Base-by-base conservation (phyloP, 1,284 basidiomycete genomes). In the Neolentinus lepideus region DNA sequence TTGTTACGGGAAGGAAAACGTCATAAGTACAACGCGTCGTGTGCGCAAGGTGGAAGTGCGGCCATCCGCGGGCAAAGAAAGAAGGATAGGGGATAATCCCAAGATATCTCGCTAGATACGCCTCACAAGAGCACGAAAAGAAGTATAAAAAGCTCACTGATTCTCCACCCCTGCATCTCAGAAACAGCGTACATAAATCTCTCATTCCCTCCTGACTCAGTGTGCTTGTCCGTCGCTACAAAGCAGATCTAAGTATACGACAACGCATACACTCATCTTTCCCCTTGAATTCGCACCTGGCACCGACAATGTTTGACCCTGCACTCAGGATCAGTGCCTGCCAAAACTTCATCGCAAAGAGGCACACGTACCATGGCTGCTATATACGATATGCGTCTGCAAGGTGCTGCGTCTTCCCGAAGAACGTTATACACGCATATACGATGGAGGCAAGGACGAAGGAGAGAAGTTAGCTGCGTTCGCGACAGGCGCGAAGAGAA, bases 81-180 rank as follows among this genome's bases (percentile, higher is more conserved):
- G 31, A 46, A 35, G 58, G 24, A 43, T 54, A 27, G 21, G 14
- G 29, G 35, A 59, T 45, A 46, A 29, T 53, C 50, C 52, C 25
- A 51, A 29, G 22, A 56, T 45, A 35, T 51, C 53, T 24, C 27
- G 52, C 22, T 4, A 4, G 12, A 31, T 31, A 31, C 29, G 29
- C 29, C 29, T 31, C 29, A 6, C 29, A 31, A 35, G 19, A 53
- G 46, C 26, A 48, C 24, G 53, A 52, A 54, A 24, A 16, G 25
- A 16, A 52, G 4, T 79, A 94, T 6, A 43, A 21, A 43, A 16
- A 43, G 19, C 38, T 73, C 65, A 98, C 96, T 88, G 74, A 98
- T 91, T 73, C 97, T 82, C 97, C 97, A 99, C 63, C 97, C 97
- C 74, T 99, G 97, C 97, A 99, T 99, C 75, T 98, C 95, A 46